These are phyloP conservation scores for Haplosporangium sp. DNA, from an alignment of 371 early-diverging fungal species.

Conservation along the genomic window DNA sequence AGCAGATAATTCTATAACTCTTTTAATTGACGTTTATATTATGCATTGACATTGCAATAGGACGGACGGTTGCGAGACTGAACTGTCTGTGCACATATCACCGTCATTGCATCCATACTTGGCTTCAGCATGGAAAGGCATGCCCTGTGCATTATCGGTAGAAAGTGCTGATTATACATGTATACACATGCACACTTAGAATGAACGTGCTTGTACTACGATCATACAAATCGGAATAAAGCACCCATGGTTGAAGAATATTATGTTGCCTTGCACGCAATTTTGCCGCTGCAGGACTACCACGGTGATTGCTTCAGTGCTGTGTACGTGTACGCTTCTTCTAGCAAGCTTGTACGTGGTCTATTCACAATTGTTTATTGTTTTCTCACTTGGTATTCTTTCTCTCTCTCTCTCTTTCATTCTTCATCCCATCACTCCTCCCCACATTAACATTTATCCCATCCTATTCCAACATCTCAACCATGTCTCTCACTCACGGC, in stretches of 20 bases:
- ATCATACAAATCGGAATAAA: not conserved
- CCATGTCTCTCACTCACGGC: slow-evolving; percentile 46
- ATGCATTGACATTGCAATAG: slow-evolving; percentile 30
- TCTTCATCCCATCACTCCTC: slow-evolving; percentile 6
- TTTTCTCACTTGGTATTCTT: not conserved
- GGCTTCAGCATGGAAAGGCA: slow-evolving; percentile 75
- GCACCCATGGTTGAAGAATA: not conserved
- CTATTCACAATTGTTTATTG: not conserved
- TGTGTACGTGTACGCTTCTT: slow-evolving; percentile 1
- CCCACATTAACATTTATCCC: slow-evolving; percentile 1
- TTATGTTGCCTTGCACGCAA: not conserved
- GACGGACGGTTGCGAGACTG: slow-evolving; percentile 80
- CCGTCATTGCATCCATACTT: slow-evolving; percentile 77
- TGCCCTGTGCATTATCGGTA: slow-evolving; percentile 80
- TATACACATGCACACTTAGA: not conserved
- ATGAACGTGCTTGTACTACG: not conserved
- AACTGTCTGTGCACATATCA: slow-evolving; percentile 92
- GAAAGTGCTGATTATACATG: not conserved
- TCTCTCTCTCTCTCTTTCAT: slow-evolving; percentile 2
- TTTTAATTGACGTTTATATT: not conserved
- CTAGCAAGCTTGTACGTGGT: not conserved
- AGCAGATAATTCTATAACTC: too few relatives aligned
- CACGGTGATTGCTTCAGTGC: not conserved
- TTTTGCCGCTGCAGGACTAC: not conserved
- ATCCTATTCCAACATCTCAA: not conserved